A percentile compares a stretch with the other conserved stretches of the same genome.
These are phyloP conservation scores for Nannochloropsis oceanica DNA, from an alignment of 108 stramenopile genomes.

Conservation along the genomic window DNA sequence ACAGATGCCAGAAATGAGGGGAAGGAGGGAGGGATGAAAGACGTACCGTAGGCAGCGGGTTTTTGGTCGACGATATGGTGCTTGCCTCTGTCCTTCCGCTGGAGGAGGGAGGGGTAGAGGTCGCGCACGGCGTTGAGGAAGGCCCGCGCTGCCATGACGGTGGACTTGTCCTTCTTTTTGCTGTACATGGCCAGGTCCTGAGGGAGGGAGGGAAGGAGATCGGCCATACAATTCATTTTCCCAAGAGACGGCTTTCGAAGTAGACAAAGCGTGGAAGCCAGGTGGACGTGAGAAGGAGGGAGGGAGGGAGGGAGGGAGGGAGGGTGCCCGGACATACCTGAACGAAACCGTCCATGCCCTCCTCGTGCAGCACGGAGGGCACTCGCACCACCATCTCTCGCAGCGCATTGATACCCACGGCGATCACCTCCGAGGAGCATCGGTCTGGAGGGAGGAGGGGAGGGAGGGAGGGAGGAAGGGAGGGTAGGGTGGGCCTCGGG, in stretches of 20 bases:
- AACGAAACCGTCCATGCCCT: constrained; percentile 83
- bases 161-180: constrained; percentile 74
- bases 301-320: not conserved
- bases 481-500: constrained; percentile 20
- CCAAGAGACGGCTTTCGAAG: not conserved
- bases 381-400: constrained; percentile 70
- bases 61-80: constrained; percentile 54
- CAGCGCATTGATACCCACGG: constrained; percentile 88
- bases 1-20: not conserved
- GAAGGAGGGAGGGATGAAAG: not conserved
- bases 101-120: constrained; percentile 64
- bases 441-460: constrained; percentile 38
- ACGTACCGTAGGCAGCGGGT: constrained; percentile 57
- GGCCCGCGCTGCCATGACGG: constrained; percentile 71
- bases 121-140: constrained; percentile 87
- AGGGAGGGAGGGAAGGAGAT: not conserved
- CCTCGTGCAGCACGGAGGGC: constrained; percentile 61
- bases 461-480: not conserved
- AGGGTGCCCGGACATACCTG: not conserved
- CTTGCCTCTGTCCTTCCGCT: constrained; percentile 75
- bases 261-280: not conserved
- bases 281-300: not conserved
- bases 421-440: constrained; percentile 80
- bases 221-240: not conserved
- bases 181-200: constrained; percentile 79